Evolutionary conservation across 1,139 yeast species (phyloP), one percentile per base, ranked within the genome.

Genomic region (Hansenula lynferdii): DNA sequence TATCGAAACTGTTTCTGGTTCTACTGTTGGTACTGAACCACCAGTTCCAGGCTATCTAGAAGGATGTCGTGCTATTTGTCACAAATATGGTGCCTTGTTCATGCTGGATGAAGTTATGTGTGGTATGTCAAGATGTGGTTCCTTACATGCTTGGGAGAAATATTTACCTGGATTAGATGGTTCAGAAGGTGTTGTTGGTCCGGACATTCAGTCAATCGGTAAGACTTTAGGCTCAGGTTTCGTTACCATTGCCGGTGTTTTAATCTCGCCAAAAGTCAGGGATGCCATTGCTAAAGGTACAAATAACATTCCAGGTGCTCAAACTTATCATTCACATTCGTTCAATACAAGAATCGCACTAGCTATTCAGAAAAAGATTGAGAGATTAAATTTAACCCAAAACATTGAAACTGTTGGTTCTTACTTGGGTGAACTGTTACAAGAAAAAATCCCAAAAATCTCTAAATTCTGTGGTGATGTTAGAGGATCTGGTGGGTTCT

Each of bases 61-160:
- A 40, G 83, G 81, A 11, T 57, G 72, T 27, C 65, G 77, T 48
- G 69, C 62, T 28, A 54, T 78, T 28, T 72, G 80, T 53, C 70
- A 72, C 60, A 78, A 77, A 56, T 75, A 77, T 47, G 83, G 78
- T 46, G 70, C 76, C 30, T 54, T 78, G 39, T 65, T 78, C 57
- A 68, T 73, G 62, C 60, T 76, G 42, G 84, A 78, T 54, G 84
- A 78, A 59, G 81, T 77, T 35, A 77, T 77, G 83, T 77, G 82
- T 57, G 84, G 84, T 37, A 67, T 78, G 39, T 83, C 82, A 35
- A 67, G 84, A 55, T 61, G 66, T 52, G 76, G 76, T 41, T 56
- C 62, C 43, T 67, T 61, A 54, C 74, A 65, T 61, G 77, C 69
- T 48, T 77, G 79, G 78, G 77, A 74, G 44, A 67, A 65, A 43